These are phyloP conservation scores for Cadophora sp. DNA, from an alignment of 2,329 filamentous ascomycete species.

Conservation along the genomic window DNA sequence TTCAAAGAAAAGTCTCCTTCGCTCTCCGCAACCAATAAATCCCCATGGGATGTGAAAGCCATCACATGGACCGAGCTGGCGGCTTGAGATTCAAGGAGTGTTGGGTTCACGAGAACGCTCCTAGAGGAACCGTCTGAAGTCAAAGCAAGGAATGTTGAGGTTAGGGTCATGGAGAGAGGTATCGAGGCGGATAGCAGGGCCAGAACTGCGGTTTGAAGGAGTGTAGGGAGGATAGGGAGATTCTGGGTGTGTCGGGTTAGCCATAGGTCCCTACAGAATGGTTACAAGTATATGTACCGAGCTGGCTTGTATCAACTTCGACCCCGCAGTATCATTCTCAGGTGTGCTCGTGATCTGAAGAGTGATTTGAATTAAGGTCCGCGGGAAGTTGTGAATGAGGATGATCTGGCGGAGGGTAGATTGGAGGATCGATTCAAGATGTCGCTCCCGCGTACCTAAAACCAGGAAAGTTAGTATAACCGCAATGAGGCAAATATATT, in stretches of 20 bases:
- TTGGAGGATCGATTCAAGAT: conserved; percentile 80
- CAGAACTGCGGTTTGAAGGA: conserved; percentile 80
- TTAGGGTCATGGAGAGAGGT: conserved; percentile 76
- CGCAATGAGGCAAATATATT: conserved; percentile 14
- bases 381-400: conserved; percentile 76
- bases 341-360: conserved; percentile 78
- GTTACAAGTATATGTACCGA: conserved; percentile 53
- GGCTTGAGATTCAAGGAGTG: conserved; percentile 63
- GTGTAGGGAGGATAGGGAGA: conserved; percentile 78
- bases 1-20: conserved; percentile 78
- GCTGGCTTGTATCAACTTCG: conserved; percentile 65
- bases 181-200: conserved; percentile 83
- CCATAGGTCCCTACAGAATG: conserved; percentile 20
- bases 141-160: conserved; percentile 69
- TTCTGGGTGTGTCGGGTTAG: conserved; percentile 58
- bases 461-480: conserved; percentile 22
- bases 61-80: conserved; percentile 82
- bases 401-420: conserved; percentile 76
- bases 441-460: conserved; percentile 73
- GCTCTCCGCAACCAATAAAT: conserved; percentile 80
- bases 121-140: conserved; percentile 49
- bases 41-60: conserved; percentile 76
- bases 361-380: conserved; percentile 80
- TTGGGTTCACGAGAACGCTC: conserved; percentile 64
- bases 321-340: conserved; percentile 68